Evolutionary conservation across 2,329 filamentous ascomycete genomes (phyloP), one percentile per base, ranked within the genome.

Genomic region (Hypoxylon rubiginosum): DNA sequence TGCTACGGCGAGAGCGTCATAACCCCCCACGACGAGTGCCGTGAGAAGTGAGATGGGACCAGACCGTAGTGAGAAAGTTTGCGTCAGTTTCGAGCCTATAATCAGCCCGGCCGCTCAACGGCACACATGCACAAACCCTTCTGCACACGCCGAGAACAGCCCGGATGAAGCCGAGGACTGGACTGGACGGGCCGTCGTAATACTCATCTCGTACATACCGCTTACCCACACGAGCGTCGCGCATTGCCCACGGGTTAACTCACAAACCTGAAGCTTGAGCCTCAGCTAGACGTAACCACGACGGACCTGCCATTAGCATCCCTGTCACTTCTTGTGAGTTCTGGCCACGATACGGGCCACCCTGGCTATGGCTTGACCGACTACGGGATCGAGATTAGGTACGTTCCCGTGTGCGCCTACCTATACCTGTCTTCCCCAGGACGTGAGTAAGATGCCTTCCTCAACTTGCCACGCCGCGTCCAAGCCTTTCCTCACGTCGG

Each of bases 401-500:
- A 66, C 21, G 34, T 36, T 5, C 62, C 62, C 11, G 36, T 58
- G 26, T 58, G 62, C 36, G 49, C 52, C 6, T 58, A 66, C 34
- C 46, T 58, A 2, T 62, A 54, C 21, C 54, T 49, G 11, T 46
- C 21, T 30, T 9, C 6, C 28, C 28, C 24, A 34, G 13, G 46
- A 46, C 13, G 48, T 59, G 26, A 59, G 56, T 48, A 36, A 48
- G n/a, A 52, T 46, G 46, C 63, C 8, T 66, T 30, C 28, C 8
- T 30, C 5, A 30, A 30, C 28, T 9, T 30, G 63, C n/a, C 32
- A 26, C 34, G 43, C 63, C 21, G 53, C 54, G 32, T 58, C 49
- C n/a, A 19, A 45, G 19, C 39, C 53, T 2, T 66, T 66, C 26
- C 34, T 66, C 9, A 66, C 58, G 2, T 71, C 74, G 13, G 52